These are phyloP conservation scores for Discostella stelligeroides DNA, from an alignment of 108 stramenopile genomes.

Conservation along the genomic window DNA sequence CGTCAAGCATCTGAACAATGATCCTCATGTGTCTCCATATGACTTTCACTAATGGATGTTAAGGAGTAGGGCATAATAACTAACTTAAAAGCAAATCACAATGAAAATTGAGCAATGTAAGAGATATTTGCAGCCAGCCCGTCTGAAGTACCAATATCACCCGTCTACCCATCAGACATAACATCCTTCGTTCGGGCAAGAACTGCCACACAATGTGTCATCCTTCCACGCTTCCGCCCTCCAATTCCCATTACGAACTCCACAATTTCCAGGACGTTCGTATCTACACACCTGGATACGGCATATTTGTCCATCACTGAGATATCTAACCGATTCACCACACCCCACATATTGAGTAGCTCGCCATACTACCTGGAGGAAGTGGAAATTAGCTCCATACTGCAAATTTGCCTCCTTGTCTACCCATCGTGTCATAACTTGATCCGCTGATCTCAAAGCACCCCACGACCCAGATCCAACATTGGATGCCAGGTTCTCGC, in stretches of 20 bases:
- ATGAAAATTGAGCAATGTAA: not conserved
- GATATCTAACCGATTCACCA: constrained; percentile 17
- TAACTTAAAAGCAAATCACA: too few species aligned
- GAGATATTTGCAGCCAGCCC: not conserved
- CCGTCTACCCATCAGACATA: not conserved
- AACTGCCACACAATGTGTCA: not conserved
- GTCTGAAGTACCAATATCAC: too few species aligned
- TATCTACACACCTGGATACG: constrained; percentile 8
- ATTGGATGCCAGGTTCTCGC: constrained; percentile 26
- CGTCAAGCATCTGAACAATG: too few species aligned
- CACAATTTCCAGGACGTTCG: not conserved
- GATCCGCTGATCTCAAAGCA: not conserved
- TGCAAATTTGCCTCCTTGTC: constrained; percentile 3
- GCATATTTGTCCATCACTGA: not conserved
- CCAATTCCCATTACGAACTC: not conserved
- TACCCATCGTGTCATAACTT: constrained; percentile 10
- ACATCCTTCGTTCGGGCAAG: constrained; percentile 1
- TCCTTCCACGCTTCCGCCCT: constrained; percentile 6
- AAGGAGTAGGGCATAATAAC: too few species aligned
- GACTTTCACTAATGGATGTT: too few species aligned
- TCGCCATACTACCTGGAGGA: constrained; percentile 21
- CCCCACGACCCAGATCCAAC: not conserved
- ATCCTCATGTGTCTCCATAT: too few species aligned
- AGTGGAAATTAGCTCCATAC: constrained; percentile 15
- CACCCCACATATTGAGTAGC: constrained; percentile 25